A percentile compares a stretch with the other conserved stretches of the same genome.
Conservation (phyloP, 305 asterid species). For the Solanum hybrid region DNA sequence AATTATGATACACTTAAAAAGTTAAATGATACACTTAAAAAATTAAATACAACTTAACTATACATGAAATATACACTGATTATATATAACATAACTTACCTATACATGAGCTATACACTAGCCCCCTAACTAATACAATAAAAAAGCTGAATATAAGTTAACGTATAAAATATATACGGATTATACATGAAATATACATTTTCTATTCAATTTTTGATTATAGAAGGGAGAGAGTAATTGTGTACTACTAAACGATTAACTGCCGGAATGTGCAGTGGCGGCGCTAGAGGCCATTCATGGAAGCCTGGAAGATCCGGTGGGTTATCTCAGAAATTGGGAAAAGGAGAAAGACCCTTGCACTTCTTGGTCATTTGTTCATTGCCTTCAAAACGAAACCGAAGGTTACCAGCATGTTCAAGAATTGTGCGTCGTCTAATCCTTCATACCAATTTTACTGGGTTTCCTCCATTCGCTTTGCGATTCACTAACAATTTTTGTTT, state of each 20-base stretch:
- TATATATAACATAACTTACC: too few relatives aligned
- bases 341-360: conserved; percentile 39
- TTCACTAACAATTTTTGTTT: neutral
- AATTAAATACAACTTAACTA: too few relatives aligned
- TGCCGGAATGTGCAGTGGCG: conserved; percentile 21
- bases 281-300: conserved; percentile 39
- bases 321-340: conserved; percentile 33
- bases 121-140: too few relatives aligned
- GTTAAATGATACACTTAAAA: too few relatives aligned
- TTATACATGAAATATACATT: neutral
- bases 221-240: neutral
- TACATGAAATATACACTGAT: too few relatives aligned
- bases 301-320: conserved; percentile 25
- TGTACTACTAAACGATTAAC: neutral
- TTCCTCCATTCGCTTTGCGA: neutral
- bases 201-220: too few relatives aligned
- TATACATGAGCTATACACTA: too few relatives aligned
- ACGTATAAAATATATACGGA: neutral
- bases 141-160: too few relatives aligned
- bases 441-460: neutral
- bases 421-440: conserved; percentile 21
- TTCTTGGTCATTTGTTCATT: conserved; percentile 39
- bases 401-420: conserved; percentile 47
- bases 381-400: conserved; percentile 21
- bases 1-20: neutral